Evolutionary conservation across 208 protist genomes (phyloP).

Genomic region (Trypanosoma platydactyli): DNA sequence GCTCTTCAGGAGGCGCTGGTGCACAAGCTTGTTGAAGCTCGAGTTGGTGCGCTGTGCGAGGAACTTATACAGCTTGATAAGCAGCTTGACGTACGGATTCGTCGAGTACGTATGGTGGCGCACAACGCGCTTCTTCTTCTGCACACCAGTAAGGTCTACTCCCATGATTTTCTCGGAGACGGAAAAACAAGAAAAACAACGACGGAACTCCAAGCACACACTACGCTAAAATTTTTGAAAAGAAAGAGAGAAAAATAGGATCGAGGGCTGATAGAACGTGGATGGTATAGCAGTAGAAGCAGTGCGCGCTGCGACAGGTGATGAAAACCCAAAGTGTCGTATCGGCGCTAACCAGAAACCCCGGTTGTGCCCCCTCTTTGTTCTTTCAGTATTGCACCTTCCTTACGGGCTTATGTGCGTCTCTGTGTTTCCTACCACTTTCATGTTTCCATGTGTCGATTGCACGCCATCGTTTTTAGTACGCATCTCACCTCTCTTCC

Average conservation of each 20-base stretch:
- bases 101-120: conserved; percentile 94
- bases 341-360: too few species aligned
- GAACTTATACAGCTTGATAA: conserved; percentile 99
- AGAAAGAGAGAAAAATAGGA: conserved; percentile 10
- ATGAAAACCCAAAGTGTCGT: too few species aligned
- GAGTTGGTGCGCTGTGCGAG: conserved; percentile 97
- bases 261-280: conserved; percentile 32
- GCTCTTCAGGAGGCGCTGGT: conserved; percentile 96
- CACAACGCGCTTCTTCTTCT: conserved; percentile 89
- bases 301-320: too few species aligned
- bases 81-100: conserved; percentile 98
- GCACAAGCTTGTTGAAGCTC: conserved; percentile 98
- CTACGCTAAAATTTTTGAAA: background rate
- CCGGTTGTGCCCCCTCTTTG: too few species aligned
- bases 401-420: too few species aligned
- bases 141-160: conserved; percentile 88
- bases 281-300: conserved; percentile 17
- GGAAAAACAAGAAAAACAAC: background rate
- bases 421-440: too few species aligned
- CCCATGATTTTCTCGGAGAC: conserved; percentile 56
- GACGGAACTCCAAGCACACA: conserved; percentile 23
- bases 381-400: too few species aligned
- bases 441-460: too few species aligned
- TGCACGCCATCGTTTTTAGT: too few species aligned
- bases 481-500: background rate